A percentile compares a stretch with the other conserved stretches of the same genome.
Evolutionary conservation across 768 basidiomycete species (phyloP).

Genomic region (Pleurotus salmoneostramineus): DNA sequence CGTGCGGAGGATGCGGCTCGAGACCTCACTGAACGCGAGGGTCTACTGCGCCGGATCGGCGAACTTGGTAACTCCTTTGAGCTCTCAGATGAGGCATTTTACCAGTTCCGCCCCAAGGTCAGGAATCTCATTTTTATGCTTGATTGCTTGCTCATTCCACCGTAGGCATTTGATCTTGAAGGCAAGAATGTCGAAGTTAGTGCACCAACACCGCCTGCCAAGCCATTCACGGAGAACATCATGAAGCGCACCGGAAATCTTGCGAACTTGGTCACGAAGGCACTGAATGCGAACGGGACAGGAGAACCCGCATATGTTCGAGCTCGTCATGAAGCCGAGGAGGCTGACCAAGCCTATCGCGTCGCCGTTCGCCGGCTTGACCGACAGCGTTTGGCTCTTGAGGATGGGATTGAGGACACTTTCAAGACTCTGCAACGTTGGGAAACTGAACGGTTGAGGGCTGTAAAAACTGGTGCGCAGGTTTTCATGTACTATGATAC

Average conservation of each 20-base stretch:
- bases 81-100: conserved; percentile 73
- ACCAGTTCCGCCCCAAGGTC: conserved; percentile 82
- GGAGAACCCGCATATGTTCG: conserved; percentile 67
- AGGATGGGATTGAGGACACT: conserved; percentile 82
- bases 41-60: conserved; percentile 67
- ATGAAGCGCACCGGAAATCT: conserved; percentile 68
- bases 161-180: conserved; percentile 59
- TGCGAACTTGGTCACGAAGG: conserved; percentile 71
- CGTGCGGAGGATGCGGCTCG: conserved; percentile 72
- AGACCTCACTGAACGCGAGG: conserved; percentile 59
- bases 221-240: conserved; percentile 39
- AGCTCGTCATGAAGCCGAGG: conserved; percentile 73
- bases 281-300: conserved; percentile 44
- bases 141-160: conserved; percentile 1
- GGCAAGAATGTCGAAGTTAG: conserved; percentile 25
- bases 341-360: conserved; percentile 78
- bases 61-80: conserved; percentile 84
- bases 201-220: conserved; percentile 18
- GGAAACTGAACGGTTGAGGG: conserved; percentile 80
- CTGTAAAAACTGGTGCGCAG: conserved; percentile 72
- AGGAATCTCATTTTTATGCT: conserved; percentile 2
- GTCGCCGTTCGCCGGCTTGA: conserved; percentile 80
- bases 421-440: conserved; percentile 78
- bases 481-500: not conserved
- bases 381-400: conserved; percentile 77